phyloP scores from a whole-genome alignment of 441 rosid species.

The Codiaeum variegatum region DNA sequence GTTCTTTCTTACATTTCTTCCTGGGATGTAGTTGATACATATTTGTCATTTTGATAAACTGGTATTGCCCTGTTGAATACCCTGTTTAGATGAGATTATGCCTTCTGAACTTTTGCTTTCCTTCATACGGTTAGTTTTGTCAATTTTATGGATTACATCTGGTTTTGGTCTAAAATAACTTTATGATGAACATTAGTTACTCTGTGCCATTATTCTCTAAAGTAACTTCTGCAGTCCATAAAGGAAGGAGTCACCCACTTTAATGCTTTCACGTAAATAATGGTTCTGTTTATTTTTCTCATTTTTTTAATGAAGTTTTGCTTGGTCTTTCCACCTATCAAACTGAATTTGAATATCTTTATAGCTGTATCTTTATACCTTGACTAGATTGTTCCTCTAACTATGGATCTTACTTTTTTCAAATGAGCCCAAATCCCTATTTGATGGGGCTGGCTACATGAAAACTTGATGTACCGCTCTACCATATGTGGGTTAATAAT shows the following conservation, averaged over 20 bases:
- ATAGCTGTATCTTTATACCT: slow-evolving; percentile 7
- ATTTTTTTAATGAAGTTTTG: background rate
- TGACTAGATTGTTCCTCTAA: background rate
- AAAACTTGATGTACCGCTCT: background rate
- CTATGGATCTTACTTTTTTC: background rate
- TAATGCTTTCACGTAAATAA: background rate
- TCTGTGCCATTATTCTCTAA: background rate
- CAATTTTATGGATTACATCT: background rate
- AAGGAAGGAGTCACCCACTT: background rate
- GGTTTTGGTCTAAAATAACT: background rate
- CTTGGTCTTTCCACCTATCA: background rate
- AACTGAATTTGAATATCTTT: background rate
- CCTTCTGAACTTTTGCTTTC: background rate
- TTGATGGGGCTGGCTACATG: background rate
- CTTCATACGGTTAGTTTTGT: background rate
- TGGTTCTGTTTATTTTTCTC: background rate
- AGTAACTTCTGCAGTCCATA: background rate
- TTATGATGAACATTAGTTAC: background rate
- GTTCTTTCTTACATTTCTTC: slow-evolving; percentile 14
- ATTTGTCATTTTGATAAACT: slow-evolving; percentile 1
- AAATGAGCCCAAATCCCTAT: background rate
- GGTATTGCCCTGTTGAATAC: background rate
- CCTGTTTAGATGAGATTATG: background rate
- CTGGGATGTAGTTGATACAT: background rate
- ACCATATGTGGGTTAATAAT: background rate